Conservation (phyloP, 768 basidiomycete species). For the Agrocybe praecox region DNA sequence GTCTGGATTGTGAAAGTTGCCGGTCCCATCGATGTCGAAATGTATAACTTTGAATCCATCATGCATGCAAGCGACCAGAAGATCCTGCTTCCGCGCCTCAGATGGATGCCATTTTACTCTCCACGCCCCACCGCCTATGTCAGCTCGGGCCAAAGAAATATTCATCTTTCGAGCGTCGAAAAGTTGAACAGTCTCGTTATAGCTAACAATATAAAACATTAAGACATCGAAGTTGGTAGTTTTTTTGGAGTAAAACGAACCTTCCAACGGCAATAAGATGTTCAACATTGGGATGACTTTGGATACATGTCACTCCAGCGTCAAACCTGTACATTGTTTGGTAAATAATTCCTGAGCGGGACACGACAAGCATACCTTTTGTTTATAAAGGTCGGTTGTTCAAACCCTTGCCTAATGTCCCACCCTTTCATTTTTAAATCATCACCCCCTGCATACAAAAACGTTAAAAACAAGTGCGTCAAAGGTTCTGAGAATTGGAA, state of each 20-base stretch:
- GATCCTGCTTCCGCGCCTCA: slow-evolving; percentile 60
- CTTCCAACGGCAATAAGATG: slow-evolving; percentile 90
- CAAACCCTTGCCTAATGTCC: slow-evolving; percentile 76
- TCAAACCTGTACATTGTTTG: slow-evolving; percentile 63
- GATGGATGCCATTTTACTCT: slow-evolving; percentile 95
- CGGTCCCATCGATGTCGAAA: slow-evolving; percentile 31
- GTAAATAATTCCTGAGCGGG: neutral
- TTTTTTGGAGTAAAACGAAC: slow-evolving; percentile 38
- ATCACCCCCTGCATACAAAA: slow-evolving; percentile 72
- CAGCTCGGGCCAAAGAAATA: slow-evolving; percentile 54
- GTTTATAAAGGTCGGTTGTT: slow-evolving; percentile 67
- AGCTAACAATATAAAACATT: slow-evolving; percentile 48
- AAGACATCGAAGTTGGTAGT: neutral
- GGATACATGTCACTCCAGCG: slow-evolving; percentile 90
- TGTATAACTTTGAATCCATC: slow-evolving; percentile 89
- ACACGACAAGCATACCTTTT: slow-evolving; percentile 50
- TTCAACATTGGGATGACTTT: slow-evolving; percentile 79
- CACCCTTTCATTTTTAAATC: slow-evolving; percentile 89
- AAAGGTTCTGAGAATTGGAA: neutral
- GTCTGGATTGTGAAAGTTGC: slow-evolving; percentile 28
- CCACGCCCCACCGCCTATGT: slow-evolving; percentile 94
- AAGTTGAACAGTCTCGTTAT: slow-evolving; percentile 77
- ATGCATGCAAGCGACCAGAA: slow-evolving; percentile 97
- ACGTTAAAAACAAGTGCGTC: too few species aligned
- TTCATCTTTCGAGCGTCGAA: slow-evolving; percentile 80